Conservation (phyloP, 2,329 filamentous ascomycete species). For the Fusarium setosum region DNA sequence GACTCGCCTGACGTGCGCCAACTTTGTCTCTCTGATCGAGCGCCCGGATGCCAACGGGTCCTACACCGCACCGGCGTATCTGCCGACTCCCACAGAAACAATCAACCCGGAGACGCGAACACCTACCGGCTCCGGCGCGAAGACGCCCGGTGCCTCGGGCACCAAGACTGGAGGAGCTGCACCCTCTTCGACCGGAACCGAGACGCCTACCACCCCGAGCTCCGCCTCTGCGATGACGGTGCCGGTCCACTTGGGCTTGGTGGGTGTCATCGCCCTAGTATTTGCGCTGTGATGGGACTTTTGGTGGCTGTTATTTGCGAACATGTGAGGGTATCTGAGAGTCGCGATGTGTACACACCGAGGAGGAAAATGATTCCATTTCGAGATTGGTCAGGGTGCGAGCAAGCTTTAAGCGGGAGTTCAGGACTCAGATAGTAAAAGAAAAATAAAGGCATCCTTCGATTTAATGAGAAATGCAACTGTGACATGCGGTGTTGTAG, state of each 20-base stretch:
- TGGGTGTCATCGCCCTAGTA: constrained; percentile 20
- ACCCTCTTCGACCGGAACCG: constrained; percentile 24
- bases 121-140: constrained; percentile 18
- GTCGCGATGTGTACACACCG: constrained; percentile 17
- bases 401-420: constrained; percentile 14
- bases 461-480: too few species aligned
- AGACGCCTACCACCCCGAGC: constrained; percentile 17
- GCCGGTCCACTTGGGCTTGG: constrained; percentile 27
- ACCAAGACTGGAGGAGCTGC: not conserved
- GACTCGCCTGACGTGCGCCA: constrained; percentile 73
- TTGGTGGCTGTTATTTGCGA: not conserved
- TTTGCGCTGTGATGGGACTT: constrained; percentile 22
- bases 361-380: constrained; percentile 7
- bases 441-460: constrained; percentile 21
- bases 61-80: constrained; percentile 29
- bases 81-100: constrained; percentile 35
- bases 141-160: constrained; percentile 8
- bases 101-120: constrained; percentile 18
- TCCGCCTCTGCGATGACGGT: constrained; percentile 23
- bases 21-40: constrained; percentile 57
- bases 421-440: constrained; percentile 6
- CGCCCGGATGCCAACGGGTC: constrained; percentile 22
- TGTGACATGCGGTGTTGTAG: too few species aligned
- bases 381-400: constrained; percentile 8
- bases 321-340: not conserved